phyloP scores from a whole-genome alignment of 148 eudicot genomes.

The Beta vulgaris region DNA sequence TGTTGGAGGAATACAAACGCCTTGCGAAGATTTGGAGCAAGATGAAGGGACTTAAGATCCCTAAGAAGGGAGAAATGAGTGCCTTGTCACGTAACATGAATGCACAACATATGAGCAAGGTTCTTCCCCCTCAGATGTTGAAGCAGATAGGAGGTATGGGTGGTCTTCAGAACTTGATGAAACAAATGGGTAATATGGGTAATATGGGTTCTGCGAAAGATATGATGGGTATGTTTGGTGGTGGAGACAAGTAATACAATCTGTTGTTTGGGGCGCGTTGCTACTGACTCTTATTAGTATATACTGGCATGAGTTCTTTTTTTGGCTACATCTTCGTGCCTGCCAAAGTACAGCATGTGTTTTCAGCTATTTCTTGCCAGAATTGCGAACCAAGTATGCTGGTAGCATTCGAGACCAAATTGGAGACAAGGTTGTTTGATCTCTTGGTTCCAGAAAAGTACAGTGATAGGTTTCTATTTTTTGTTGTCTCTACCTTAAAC shows the following conservation, averaged over 20 bases:
- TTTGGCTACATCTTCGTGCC: background rate
- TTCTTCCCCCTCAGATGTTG: constrained; percentile 82
- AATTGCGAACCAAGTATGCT: background rate
- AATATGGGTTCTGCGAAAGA: constrained; percentile 59
- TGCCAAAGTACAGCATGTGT: background rate
- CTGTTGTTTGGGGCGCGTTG: background rate
- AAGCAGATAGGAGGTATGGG: constrained; percentile 94
- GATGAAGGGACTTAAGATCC: constrained; percentile 95
- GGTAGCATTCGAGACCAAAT: background rate
- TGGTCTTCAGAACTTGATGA: constrained; percentile 79
- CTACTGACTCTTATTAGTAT: background rate
- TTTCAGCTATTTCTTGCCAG: background rate
- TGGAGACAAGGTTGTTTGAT: background rate
- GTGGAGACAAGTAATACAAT: constrained; percentile 45
- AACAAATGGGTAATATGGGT: constrained; percentile 60
- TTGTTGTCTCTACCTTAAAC: background rate
- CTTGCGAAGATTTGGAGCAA: constrained; percentile 89
- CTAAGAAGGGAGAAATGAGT: constrained; percentile 93
- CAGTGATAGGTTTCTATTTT: constrained; percentile 16
- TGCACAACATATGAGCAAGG: constrained; percentile 86
- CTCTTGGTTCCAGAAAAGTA: constrained; percentile 12
- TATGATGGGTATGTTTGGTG: constrained; percentile 96
- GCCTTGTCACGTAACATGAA: constrained; percentile 82
- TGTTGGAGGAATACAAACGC: constrained; percentile 90
- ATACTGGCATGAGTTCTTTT: background rate